These are phyloP conservation scores for Trichosporon ovoides DNA, from an alignment of 1,284 basidiomycete genomes.

Conservation along the genomic window DNA sequence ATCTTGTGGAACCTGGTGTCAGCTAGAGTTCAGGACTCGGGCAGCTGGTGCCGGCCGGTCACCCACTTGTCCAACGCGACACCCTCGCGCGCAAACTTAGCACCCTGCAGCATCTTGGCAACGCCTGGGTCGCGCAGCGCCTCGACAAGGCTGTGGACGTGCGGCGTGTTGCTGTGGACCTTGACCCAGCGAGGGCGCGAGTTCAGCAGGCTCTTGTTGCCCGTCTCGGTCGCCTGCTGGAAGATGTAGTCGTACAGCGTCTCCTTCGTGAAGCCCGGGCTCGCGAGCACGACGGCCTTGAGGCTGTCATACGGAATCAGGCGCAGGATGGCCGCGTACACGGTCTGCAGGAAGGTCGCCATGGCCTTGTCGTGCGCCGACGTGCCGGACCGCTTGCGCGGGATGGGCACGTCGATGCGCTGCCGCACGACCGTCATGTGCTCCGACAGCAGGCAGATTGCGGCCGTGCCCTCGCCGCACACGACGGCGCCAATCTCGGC, in stretches of 20 bases:
- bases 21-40: background rate
- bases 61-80: constrained; percentile 77
- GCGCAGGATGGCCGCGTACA: constrained; percentile 82
- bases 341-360: constrained; percentile 70
- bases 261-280: constrained; percentile 93
- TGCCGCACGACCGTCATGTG: constrained; percentile 95
- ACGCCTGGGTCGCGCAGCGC: constrained; percentile 92
- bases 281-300: constrained; percentile 89
- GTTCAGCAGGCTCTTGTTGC: constrained; percentile 74
- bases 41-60: background rate
- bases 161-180: constrained; percentile 86
- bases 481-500: constrained; percentile 96
- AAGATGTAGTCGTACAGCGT: constrained; percentile 73
- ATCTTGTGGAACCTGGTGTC: constrained; percentile 84
- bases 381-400: constrained; percentile 79
- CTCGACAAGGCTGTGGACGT: constrained; percentile 93
- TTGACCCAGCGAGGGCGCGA: constrained; percentile 80
- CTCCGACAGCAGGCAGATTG: constrained; percentile 88
- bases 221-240: constrained; percentile 69
- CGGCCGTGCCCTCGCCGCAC: constrained; percentile 88
- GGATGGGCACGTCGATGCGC: constrained; percentile 82
- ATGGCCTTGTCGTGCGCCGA: constrained; percentile 83
- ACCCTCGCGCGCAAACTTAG: constrained; percentile 95
- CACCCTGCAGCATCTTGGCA: constrained; percentile 67
- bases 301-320: constrained; percentile 80